A percentile compares a stretch with the other conserved stretches of the same genome.
phyloP scores from a whole-genome alignment of 1,284 basidiomycete species.

The Puccinia brachypodii region DNA sequence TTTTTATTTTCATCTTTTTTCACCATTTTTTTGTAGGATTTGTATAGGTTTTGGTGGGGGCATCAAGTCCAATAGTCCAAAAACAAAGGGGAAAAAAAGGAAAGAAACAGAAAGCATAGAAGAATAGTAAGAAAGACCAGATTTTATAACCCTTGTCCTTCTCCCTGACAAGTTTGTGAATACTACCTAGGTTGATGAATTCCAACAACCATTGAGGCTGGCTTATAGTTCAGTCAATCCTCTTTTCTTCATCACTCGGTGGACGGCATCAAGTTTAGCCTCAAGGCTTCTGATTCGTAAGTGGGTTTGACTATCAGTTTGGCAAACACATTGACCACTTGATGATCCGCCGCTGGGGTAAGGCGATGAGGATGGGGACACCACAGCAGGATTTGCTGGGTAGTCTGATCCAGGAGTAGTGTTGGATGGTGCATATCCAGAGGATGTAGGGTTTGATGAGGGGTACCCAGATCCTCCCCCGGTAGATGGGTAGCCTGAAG shows the following conservation, averaged over 20 bases:
- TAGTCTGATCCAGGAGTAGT: slow-evolving; percentile 1
- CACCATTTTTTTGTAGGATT: no score
- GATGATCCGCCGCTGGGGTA: slow-evolving; percentile 17
- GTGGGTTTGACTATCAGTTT: slow-evolving; percentile 19
- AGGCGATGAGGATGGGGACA: neutral
- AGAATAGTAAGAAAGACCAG: neutral
- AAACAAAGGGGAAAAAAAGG: neutral
- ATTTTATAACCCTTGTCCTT: neutral
- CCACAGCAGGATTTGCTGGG: slow-evolving; percentile 3
- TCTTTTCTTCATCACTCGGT: slow-evolving; percentile 42
- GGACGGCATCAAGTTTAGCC: slow-evolving; percentile 38
- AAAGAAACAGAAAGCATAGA: neutral
- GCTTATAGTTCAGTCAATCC: slow-evolving; percentile 37
- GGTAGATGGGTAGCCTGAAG: slow-evolving; percentile 13
- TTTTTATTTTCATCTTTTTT: no score
- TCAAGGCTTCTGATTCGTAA: slow-evolving; percentile 41
- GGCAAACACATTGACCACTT: slow-evolving; percentile 28
- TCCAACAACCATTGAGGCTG: neutral
- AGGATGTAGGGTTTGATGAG: neutral
- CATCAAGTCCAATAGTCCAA: no score
- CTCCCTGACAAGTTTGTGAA: neutral
- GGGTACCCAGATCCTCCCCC: neutral
- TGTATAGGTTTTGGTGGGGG: no score
- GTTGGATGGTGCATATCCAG: slow-evolving; percentile 1
- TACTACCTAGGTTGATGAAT: neutral